phyloP scores from a whole-genome alignment of 2,329 filamentous ascomycete species.

The Podosphaera aphanis region DNA sequence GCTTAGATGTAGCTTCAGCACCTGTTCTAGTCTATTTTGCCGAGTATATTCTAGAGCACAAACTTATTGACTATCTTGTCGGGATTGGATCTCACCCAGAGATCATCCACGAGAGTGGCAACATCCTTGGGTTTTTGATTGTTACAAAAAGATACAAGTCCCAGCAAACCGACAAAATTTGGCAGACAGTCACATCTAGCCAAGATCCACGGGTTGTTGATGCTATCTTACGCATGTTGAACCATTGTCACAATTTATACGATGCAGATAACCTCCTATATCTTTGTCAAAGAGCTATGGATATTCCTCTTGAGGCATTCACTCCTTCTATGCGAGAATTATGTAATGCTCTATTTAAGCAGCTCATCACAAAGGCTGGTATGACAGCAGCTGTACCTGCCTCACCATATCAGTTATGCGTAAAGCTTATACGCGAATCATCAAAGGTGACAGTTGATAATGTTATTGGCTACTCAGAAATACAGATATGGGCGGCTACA shows the following conservation, averaged over 20 bases:
- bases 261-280: constrained; percentile 31
- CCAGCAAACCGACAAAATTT: constrained; percentile 55
- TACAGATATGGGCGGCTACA: constrained; percentile 38
- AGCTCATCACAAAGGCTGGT: constrained; percentile 22
- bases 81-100: constrained; percentile 83
- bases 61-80: constrained; percentile 66
- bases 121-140: constrained; percentile 69
- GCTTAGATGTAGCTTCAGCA: constrained; percentile 17
- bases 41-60: constrained; percentile 41
- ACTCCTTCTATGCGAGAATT: constrained; percentile 37
- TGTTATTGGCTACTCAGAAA: constrained; percentile 31
- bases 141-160: constrained; percentile 52
- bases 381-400: constrained; percentile 17
- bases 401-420: constrained; percentile 29
- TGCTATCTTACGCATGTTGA: constrained; percentile 47
- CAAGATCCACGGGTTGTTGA: constrained; percentile 70
- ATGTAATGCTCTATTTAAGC: constrained; percentile 31
- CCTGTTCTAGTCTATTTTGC: constrained; percentile 44
- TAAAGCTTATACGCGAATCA: constrained; percentile 51
- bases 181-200: constrained; percentile 59
- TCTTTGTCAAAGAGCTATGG: constrained; percentile 45
- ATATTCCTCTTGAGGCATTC: constrained; percentile 38
- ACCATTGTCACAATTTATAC: constrained; percentile 25
- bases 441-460: constrained; percentile 30
- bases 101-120: constrained; percentile 56